These are phyloP conservation scores for Salix arbutifolia DNA, from an alignment of 345 rosid genomes.

Conservation along the genomic window DNA sequence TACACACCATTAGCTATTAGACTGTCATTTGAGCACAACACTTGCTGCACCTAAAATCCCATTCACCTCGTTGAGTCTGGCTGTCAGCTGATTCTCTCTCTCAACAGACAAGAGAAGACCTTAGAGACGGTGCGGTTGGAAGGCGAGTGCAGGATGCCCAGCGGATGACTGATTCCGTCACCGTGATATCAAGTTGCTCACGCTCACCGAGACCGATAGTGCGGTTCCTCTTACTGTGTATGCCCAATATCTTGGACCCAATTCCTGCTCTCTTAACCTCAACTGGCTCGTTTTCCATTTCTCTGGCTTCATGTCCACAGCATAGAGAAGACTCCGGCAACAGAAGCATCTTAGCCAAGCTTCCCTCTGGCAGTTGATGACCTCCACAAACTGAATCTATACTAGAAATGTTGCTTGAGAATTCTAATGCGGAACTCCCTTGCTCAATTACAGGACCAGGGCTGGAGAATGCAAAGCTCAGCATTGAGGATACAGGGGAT, in stretches of 20 bases:
- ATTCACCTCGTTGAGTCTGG: background rate
- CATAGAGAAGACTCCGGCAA: slow-evolving; percentile 24
- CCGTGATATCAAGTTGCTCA: slow-evolving; percentile 45
- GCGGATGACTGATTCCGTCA: slow-evolving; percentile 56
- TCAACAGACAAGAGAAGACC: slow-evolving; percentile 61
- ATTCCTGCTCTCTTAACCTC: slow-evolving; percentile 33
- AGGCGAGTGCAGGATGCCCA: slow-evolving; percentile 64
- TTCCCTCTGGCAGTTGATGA: slow-evolving; percentile 28
- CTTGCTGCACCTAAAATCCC: background rate
- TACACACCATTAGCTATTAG: background rate
- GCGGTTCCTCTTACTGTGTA: slow-evolving; percentile 50
- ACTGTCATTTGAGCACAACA: background rate
- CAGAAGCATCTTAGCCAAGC: slow-evolving; percentile 23
- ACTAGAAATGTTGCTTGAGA: slow-evolving; percentile 9
- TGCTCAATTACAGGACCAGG: slow-evolving; percentile 28
- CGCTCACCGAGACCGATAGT: slow-evolving; percentile 57
- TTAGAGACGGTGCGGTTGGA: slow-evolving; percentile 45
- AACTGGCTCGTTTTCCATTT: slow-evolving; percentile 23
- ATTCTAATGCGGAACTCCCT: slow-evolving; percentile 14
- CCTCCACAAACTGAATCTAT: slow-evolving; percentile 31
- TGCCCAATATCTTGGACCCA: slow-evolving; percentile 37
- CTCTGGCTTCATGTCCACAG: slow-evolving; percentile 26
- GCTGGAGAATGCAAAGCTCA: slow-evolving; percentile 58
- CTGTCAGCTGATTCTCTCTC: background rate
- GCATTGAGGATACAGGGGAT: slow-evolving; percentile 45